Percentiles rank a stretch among this genome's conserved stretches.
Evolutionary conservation across 306 rosid species (phyloP).

Genomic region (Lupinus albus): DNA sequence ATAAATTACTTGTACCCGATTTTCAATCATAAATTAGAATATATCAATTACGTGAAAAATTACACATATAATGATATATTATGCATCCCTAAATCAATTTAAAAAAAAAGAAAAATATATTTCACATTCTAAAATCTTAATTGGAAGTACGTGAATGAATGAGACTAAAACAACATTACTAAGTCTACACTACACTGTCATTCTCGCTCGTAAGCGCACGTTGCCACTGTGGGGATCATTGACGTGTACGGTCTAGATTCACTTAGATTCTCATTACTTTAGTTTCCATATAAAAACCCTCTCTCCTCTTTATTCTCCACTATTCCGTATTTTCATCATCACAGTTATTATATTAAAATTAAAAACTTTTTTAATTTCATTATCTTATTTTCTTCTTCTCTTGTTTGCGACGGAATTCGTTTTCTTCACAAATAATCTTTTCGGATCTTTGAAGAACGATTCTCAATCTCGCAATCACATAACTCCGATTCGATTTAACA

Average conservation of each 20-base stretch:
- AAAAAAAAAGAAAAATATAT: background rate
- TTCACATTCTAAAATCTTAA: background rate
- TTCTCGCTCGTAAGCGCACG: conserved; percentile 37
- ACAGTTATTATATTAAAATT: background rate
- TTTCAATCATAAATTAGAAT: too few relatives aligned
- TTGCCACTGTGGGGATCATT: conserved; percentile 48
- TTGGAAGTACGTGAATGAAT: too few relatives aligned
- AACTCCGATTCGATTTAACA: conserved; percentile 11
- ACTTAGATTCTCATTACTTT: conserved; percentile 11
- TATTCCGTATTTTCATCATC: background rate
- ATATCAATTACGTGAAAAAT: too few relatives aligned
- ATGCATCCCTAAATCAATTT: too few relatives aligned
- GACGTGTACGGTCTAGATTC: conserved; percentile 84
- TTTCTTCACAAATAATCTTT: background rate
- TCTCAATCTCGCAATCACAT: conserved; percentile 7
- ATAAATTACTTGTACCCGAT: too few relatives aligned
- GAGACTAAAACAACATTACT: background rate
- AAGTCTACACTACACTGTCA: conserved; percentile 34
- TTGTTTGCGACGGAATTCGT: background rate
- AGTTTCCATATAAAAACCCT: conserved; percentile 37
- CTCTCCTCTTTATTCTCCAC: background rate
- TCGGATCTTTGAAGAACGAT: conserved; percentile 35
- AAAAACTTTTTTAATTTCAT: background rate
- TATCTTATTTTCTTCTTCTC: background rate
- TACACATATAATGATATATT: too few relatives aligned